A percentile compares a stretch with the other conserved stretches of the same genome.
These are phyloP conservation scores for Phytopythium vexans DNA, from an alignment of 352 stramenopile genomes.

Conservation along the genomic window DNA sequence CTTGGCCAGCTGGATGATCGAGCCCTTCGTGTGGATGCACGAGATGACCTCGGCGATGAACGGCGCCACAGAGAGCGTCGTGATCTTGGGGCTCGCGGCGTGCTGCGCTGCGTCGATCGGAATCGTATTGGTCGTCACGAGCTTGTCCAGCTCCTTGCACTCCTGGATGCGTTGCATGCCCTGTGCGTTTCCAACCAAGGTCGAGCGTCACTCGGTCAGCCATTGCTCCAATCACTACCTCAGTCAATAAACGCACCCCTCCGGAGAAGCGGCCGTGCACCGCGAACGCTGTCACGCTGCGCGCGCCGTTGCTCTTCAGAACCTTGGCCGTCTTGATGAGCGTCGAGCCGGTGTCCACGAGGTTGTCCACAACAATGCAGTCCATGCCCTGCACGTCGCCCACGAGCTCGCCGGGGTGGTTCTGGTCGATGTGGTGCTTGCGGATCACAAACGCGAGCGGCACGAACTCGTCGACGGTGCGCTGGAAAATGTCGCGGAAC, in stretches of 20 bases:
- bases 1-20: constrained; percentile 79
- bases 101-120: constrained; percentile 31
- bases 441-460: constrained; percentile 80
- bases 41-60: constrained; percentile 89
- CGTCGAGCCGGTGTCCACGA: constrained; percentile 84
- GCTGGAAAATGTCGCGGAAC: constrained; percentile 80
- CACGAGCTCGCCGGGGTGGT: constrained; percentile 68
- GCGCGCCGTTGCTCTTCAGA: constrained; percentile 73
- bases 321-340: constrained; percentile 81
- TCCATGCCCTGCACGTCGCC: constrained; percentile 78
- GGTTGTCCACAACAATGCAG: constrained; percentile 85
- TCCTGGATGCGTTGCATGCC: constrained; percentile 51
- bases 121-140: constrained; percentile 89
- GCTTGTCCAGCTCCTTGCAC: constrained; percentile 71
- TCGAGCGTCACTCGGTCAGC: background rate
- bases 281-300: constrained; percentile 77
- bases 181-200: constrained; percentile 15
- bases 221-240: background rate
- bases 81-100: constrained; percentile 61
- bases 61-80: constrained; percentile 80
- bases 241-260: constrained; percentile 36
- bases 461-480: constrained; percentile 74
- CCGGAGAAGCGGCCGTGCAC: constrained; percentile 83
- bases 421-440: constrained; percentile 77
- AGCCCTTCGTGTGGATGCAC: constrained; percentile 86